Base-by-base conservation (phyloP, 352 stramenopile species). In the Phytopythium ostracodes region DNA sequence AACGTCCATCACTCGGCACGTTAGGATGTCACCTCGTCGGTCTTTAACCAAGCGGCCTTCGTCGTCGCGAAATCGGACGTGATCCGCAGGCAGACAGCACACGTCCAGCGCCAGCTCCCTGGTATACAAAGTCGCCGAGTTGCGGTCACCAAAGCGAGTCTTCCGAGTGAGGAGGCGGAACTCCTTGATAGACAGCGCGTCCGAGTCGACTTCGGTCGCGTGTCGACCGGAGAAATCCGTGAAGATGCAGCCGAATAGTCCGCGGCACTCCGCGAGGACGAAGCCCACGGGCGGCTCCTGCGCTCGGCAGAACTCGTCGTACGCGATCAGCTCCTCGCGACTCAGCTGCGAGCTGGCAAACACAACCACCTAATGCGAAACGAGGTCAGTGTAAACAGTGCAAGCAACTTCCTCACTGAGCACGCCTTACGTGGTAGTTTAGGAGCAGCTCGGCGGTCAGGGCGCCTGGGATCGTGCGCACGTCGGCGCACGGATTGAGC, bases 231-330 rank as follows among this genome's bases (percentile, higher is more conserved):
- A 65, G 38, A 73, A 81, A 38, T 84, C 76, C 6, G 63, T 68
- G 61, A 82, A 84, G 15, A 81, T 56, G 17, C 42, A 71, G 17
- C 68, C 73, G 38, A 84, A 66, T 20, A 77, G 44, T 1, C 76
- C 73, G 18, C 68, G 64, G 29, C 68, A 78, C 40, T 84, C 76
- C 0, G 63, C 68, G 9, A 78, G 46, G 7, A 84, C 62, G 11
- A 81, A 67, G 0, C 71, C 76, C 12, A 84, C 71, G 3, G 76
- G 73, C 0, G 71, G 76, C 11, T 56, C 43, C 57, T 81, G 76
- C 9, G 47, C 56, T 10, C 71, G 73, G 24, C 76, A 84, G 46
- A 84, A 84, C 51, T 84, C 76, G 53, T 79, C 72, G 55, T 72
- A 78, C 33, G 73, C 76, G 54, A 80, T 73, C 24, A 81, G 51